Conservation (phyloP, 352 stramenopile species). For the Pythium brachiatum region DNA sequence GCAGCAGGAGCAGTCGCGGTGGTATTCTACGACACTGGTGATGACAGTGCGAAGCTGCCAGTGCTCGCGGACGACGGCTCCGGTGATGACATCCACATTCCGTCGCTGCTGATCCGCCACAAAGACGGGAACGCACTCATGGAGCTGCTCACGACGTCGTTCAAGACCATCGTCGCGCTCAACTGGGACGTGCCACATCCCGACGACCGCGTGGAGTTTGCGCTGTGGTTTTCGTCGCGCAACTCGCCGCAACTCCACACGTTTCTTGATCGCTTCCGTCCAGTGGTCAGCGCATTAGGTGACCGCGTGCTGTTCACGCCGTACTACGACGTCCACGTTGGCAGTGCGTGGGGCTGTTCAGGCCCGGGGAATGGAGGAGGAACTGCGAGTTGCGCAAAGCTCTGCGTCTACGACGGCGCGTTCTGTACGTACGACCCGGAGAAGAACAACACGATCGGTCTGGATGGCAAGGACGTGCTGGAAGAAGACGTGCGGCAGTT, state of each 20-base stretch:
- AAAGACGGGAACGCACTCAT: slow-evolving; percentile 21
- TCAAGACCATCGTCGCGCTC: slow-evolving; percentile 23
- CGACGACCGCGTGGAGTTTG: slow-evolving; percentile 24
- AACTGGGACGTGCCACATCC: slow-evolving; percentile 23
- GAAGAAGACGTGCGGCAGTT: slow-evolving; percentile 30
- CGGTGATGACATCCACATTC: slow-evolving; percentile 27
- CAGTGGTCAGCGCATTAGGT: slow-evolving; percentile 15
- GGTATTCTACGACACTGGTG: slow-evolving; percentile 24
- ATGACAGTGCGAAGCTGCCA: slow-evolving; percentile 15
- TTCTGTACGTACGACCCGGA: slow-evolving; percentile 40
- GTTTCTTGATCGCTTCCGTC: slow-evolving; percentile 20
- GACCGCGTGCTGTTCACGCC: slow-evolving; percentile 22
- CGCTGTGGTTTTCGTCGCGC: slow-evolving; percentile 34
- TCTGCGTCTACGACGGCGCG: slow-evolving; percentile 25
- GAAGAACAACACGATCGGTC: slow-evolving; percentile 23
- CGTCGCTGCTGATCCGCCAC: slow-evolving; percentile 29
- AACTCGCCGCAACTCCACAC: slow-evolving; percentile 17
- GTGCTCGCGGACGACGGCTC: slow-evolving; percentile 28
- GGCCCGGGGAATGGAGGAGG: background rate
- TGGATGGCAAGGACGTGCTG: slow-evolving; percentile 32
- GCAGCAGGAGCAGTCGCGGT: slow-evolving; percentile 14
- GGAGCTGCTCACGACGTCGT: slow-evolving; percentile 8
- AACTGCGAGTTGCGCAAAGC: slow-evolving; percentile 16
- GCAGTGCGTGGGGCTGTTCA: slow-evolving; percentile 24
- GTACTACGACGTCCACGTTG: slow-evolving; percentile 25